Base-by-base conservation (phyloP, 179 eudicot species). In the Beta macrorhiza region DNA sequence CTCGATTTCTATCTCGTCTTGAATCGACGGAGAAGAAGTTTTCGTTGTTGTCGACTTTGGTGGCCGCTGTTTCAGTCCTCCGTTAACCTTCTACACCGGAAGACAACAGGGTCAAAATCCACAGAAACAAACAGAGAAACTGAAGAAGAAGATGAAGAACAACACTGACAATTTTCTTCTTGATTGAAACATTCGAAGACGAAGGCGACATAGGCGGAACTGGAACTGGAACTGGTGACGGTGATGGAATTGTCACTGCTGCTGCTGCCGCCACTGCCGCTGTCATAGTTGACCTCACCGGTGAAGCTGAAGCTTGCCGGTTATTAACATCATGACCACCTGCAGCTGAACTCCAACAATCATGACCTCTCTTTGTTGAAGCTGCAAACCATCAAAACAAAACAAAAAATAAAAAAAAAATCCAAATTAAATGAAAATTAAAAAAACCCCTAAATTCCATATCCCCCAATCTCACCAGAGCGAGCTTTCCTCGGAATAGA, bases 401-500 rank as follows among this genome's bases (percentile, higher is more conserved):
- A 11, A 16, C 37, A 2, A 29, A 55, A 62, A 20, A 76, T 5
- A 12, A 32, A 71, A 56, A 17, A 67, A 61, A 49, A 67, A 72
- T 2, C 32, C 45, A 29, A 29, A 29, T 29, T 29, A 29, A 29
- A 29, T 29, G 32, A 29, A 29, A 29, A 29, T 29, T 29, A 29
- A 29, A 29, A 29, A 29, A 29, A 29, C 32, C 32, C 32, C 32
- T 29, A 29, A 29, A 29, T 29, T 29, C 32, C 1, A 29, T 29
- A 29, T 29, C 32, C 32, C 55, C n/a, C 2, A 16, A 52, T 7
- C 12, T 37, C 67, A 97, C 99, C 97, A 29, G 99, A 90, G 7
- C 99, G 97, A 85, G 99, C 99, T 78, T 91, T 97, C 61, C 98
- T 83, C 0, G 99, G 99, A 2, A 97, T 90, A 0, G 98, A 83